Base-by-base conservation (phyloP, 768 basidiomycete genomes). In the Lentinula guzmanii region DNA sequence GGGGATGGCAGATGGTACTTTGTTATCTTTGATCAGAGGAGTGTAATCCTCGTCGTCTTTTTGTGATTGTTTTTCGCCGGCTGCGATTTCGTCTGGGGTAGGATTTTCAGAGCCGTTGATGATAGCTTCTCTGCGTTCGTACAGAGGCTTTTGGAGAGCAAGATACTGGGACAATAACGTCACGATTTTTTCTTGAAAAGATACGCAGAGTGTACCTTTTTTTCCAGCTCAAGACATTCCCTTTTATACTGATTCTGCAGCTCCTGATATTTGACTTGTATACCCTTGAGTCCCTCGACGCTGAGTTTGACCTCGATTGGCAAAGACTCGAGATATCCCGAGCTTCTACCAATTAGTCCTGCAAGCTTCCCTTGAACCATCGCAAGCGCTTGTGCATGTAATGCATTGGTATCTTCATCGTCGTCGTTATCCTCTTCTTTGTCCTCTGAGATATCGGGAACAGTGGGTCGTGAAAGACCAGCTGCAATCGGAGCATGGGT, bases 181-280 rank as follows among this genome's bases (percentile, higher is more conserved):
- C 46, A 24, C 7, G 21, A 64, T 60, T 60, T 61, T 24, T 59
- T 57, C 35, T 62, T 43, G 63, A 63, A 63, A 62, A 46, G 24
- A 46, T 45, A 41, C 55, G 55, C 61, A 34, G 31, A 50, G 69
- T 83, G 57, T 65, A 92, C 94, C 82, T 96, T 97, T 79, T 95
- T 93, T 81, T 98, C 95, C 60, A 98, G 82, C 74, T 95, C 93
- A 51, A 97, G 80, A 69, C 95, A 93, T 74, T 98, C 96, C 70
- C 87, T 84, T 76, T 98, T 97, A 81, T 95, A 93, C 80, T 94
- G 84, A 68, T 90, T 90, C 72, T 97, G 93, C 48, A 98, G 82
- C 67, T 93, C 89, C 66, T 87, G 86, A 74, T 97, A 94, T 77
- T 93, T 88, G 67, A 86, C 86, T 75, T 98, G 96, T 48, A 99